Conservation (phyloP, 2,329 filamentous ascomycete genomes). For the Sarocladiaceae sp. region DNA sequence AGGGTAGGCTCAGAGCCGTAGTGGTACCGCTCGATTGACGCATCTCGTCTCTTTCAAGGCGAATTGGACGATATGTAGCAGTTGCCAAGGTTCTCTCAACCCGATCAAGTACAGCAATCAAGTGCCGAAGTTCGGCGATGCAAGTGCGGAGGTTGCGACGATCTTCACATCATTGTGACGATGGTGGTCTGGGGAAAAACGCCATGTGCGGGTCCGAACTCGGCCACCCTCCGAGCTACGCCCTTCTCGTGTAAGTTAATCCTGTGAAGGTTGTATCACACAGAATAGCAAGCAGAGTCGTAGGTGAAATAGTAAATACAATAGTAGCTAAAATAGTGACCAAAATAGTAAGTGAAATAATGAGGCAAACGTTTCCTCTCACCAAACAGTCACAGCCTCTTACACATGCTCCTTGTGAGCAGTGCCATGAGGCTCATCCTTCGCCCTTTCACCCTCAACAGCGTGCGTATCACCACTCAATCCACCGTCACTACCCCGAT, state of each 20-base stretch:
- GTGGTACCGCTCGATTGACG: not conserved
- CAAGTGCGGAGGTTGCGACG: too few species aligned
- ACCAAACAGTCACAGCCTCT: too few species aligned
- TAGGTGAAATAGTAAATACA: not conserved
- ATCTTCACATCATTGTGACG: not conserved
- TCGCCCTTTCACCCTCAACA: not conserved
- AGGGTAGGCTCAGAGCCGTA: not conserved
- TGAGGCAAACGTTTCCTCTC: too few species aligned
- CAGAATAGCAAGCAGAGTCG: too few species aligned
- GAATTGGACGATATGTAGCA: too few species aligned
- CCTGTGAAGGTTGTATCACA: not conserved
- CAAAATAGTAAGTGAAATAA: too few species aligned
- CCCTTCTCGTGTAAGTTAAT: not conserved
- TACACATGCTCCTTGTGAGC: constrained; percentile 6
- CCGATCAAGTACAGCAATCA: not conserved
- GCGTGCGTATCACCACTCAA: constrained; percentile 5
- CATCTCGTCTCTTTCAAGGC: too few species aligned
- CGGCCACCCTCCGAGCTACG: not conserved
- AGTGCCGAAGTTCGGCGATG: too few species aligned
- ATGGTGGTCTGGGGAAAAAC: not conserved
- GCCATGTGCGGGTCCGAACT: not conserved
- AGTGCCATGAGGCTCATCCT: not conserved
- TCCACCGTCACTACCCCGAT: constrained; percentile 9
- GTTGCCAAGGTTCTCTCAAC: too few species aligned
- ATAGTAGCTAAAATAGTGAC: too few species aligned